Evolutionary conservation across 306 rosid species (phyloP).

Genomic region (Vicia villosa): DNA sequence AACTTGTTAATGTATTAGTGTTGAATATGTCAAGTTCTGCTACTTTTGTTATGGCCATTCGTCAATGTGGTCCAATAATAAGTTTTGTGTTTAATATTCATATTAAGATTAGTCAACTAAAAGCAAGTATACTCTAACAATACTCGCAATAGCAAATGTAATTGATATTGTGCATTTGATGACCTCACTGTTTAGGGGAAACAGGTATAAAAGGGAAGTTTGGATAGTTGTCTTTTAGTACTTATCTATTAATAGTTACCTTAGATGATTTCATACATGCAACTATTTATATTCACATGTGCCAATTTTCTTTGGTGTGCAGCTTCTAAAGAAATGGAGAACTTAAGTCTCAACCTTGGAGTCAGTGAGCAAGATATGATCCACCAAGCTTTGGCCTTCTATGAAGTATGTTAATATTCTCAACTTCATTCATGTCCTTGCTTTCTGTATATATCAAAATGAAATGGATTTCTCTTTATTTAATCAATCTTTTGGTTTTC

Average conservation of each 20-base stretch:
- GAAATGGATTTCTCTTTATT: not conserved
- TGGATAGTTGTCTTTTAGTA: slow-evolving; percentile 23
- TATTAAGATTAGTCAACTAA: not conserved
- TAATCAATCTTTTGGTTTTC: slow-evolving; percentile 31
- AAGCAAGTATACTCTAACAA: not conserved
- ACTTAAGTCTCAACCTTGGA: slow-evolving; percentile 50
- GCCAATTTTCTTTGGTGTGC: slow-evolving; percentile 29
- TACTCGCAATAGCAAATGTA: slow-evolving; percentile 6
- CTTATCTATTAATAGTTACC: slow-evolving; percentile 3
- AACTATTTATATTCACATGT: slow-evolving; percentile 12
- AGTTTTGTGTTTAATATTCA: slow-evolving; percentile 15
- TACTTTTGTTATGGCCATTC: not conserved
- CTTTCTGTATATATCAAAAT: slow-evolving; percentile 3
- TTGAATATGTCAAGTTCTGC: slow-evolving; percentile 27
- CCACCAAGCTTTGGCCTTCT: slow-evolving; percentile 50
- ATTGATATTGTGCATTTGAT: not conserved
- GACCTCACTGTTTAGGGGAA: not conserved
- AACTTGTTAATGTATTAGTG: slow-evolving; percentile 4
- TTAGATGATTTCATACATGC: slow-evolving; percentile 3
- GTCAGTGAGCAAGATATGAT: slow-evolving; percentile 47
- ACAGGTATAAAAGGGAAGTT: slow-evolving; percentile 15
- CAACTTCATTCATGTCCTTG: slow-evolving; percentile 3
- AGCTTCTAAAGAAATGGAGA: slow-evolving; percentile 49
- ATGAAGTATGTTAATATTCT: slow-evolving; percentile 45
- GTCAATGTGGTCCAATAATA: not conserved